phyloP scores from a whole-genome alignment of 495 filamentous ascomycete species.

The Glonium stellatum region DNA sequence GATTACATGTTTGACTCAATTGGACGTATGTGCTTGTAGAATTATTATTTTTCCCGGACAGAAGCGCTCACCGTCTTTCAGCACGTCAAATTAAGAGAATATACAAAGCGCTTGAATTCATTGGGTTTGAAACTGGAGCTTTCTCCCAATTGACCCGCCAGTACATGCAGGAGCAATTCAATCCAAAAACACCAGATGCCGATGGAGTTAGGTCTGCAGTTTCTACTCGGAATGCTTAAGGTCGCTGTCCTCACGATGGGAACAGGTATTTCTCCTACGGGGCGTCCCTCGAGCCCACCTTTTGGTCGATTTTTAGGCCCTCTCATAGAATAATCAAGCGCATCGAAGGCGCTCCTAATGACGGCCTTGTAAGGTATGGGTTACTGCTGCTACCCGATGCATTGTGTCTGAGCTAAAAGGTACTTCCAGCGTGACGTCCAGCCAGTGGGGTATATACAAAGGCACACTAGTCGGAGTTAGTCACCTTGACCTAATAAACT shows the following conservation, averaged over 20 bases:
- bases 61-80: not conserved
- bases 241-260: not conserved
- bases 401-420: not conserved
- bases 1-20: slow-evolving; percentile 74
- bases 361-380: slow-evolving; percentile 63
- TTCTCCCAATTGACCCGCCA: slow-evolving; percentile 75
- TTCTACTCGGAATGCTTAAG: not conserved
- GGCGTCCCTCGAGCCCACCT: slow-evolving; percentile 58
- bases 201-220: slow-evolving; percentile 52
- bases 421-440: slow-evolving; percentile 61
- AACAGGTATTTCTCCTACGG: slow-evolving; percentile 84
- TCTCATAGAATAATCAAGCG: slow-evolving; percentile 64
- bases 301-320: slow-evolving; percentile 66
- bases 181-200: slow-evolving; percentile 67
- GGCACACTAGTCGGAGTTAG: slow-evolving; percentile 83
- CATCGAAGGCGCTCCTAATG: slow-evolving; percentile 70
- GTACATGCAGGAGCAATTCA: slow-evolving; percentile 82
- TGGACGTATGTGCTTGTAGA: slow-evolving; percentile 38
- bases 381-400: not conserved
- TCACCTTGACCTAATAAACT: slow-evolving; percentile 93
- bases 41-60: slow-evolving; percentile 11
- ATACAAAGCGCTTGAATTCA: slow-evolving; percentile 58
- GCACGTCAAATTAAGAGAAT: slow-evolving; percentile 52
- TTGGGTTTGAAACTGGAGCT: slow-evolving; percentile 71
- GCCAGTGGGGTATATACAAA: slow-evolving; percentile 85